Evolutionary conservation across 176 grass and related monocot species (phyloP), one percentile per base, ranked within the genome.

Genomic region (Tillandsia leiboldiana): DNA sequence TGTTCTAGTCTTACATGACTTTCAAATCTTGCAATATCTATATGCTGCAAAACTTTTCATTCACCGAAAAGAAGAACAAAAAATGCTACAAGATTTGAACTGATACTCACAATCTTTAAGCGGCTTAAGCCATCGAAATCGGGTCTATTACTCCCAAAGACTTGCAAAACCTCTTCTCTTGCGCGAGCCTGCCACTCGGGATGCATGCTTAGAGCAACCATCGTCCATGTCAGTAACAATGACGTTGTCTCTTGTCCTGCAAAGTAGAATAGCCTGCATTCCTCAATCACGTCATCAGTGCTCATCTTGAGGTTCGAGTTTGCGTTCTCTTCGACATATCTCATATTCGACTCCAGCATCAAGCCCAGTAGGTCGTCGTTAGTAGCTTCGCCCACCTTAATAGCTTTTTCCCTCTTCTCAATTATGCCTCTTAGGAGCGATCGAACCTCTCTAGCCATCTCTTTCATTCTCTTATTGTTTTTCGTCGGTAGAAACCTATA

Each of bases 261-360:
- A 64, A 96, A 91, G 72, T 96, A 96, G 70, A 96, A 96, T 17
- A 96, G 57, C 70, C 89, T 89, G 81, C 92, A 96, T 77, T 96
- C 88, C 51, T 83, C 83, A 10, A 96, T 91, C 24, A 96, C 56
- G 1, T 96, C 88, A 1, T 84, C 67, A 14, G 78, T 87, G 24
- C 70, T 89, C 81, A 96, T 87, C 33, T 76, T 74, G 9, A 79
- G 63, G 49, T 72, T 65, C 0, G 71, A 68, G 50, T 84, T 27
- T 0, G 50, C 42, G 24, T 75, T 76, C 63, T 80, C 81, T 49
- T 84, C 82, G 26, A 69, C 69, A 33, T 89, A 49, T 33, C 24
- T 68, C 49, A 10, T 78, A 68, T 91, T 91, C 28, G 92, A 96
- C 33, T 91, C 83, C 59, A 96, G n/a, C 24, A 96, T 23, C 47